Evolutionary conservation across 768 basidiomycete species (phyloP), one percentile per base, ranked within the genome.

Genomic region (Russula virescens): DNA sequence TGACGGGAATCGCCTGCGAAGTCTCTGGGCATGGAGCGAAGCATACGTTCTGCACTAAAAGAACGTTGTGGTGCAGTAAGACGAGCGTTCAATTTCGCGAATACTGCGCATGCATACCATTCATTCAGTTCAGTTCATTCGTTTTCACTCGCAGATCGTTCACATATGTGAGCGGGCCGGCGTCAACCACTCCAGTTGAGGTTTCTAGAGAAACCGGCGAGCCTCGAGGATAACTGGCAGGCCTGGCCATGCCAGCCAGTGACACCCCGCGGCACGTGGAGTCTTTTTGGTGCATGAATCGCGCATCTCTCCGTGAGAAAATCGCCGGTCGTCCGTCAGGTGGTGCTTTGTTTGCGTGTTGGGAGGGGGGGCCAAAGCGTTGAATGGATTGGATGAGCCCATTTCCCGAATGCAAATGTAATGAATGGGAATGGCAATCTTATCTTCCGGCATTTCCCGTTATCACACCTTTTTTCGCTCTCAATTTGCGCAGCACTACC

Each of bases 341-440:
- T 35, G 34, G 5, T 10, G 5, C 34, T 10, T 10, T 35, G 34
- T 10, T 35, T 35, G 34, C 34, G 34, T 5, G 38, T 38, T 38
- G 38, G 8, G 38, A 2, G 38, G 38, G 13, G 6, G 2, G 31
- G n/a, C n/a, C n/a, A n/a, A n/a, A n/a, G 14, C 40, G 16, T 42
- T 7, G 40, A 8, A 31, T 31, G 40, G 23, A 25, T 10, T 14
- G 42, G 55, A 26, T 26, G 48, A 45, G 8, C 31, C 31, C n/a
- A n/a, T 4, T 31, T 31, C 31, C 23, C 40, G 18, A 43, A 50
- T 49, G 28, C 55, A n/a, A 35, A 49, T 34, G 34, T 49, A 31
- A 59, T n/a, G n/a, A n/a, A n/a, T n/a, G n/a, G 50, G 28, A 45
- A 56, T 35, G 48, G 61, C 40, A 57, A 62, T 56, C 61, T 62